Conservation (phyloP, 2,329 filamentous ascomycete species). For the Pseudocercospora musae region DNA sequence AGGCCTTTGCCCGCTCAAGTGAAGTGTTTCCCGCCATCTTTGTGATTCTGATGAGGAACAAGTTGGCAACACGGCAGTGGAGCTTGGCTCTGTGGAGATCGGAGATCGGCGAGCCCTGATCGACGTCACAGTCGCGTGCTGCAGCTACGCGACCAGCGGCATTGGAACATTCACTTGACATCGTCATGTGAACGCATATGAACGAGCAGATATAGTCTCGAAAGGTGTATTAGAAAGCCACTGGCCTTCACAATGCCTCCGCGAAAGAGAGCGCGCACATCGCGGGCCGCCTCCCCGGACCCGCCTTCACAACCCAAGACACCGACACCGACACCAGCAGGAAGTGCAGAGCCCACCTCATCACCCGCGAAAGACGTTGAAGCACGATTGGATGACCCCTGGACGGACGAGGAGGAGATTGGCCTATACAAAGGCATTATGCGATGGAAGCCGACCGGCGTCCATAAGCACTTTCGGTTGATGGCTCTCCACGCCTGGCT, state of each 20-base stretch:
- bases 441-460: slow-evolving; percentile 92
- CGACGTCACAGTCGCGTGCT: not conserved
- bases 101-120: not conserved
- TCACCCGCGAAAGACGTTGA: slow-evolving; percentile 42
- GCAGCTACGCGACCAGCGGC: not conserved
- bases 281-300: slow-evolving; percentile 54
- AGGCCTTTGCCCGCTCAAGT: not conserved
- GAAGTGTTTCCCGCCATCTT: slow-evolving; percentile 1
- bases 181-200: not conserved
- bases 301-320: slow-evolving; percentile 45
- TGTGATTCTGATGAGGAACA: not conserved
- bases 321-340: slow-evolving; percentile 33
- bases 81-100: not conserved
- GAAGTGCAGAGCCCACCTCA: slow-evolving; percentile 28
- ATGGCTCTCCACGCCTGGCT: slow-evolving; percentile 61
- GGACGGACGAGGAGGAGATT: slow-evolving; percentile 94
- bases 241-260: slow-evolving; percentile 57
- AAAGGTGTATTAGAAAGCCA: not conserved
- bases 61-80: slow-evolving; percentile 1
- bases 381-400: slow-evolving; percentile 64
- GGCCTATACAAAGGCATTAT: slow-evolving; percentile 91
- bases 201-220: not conserved
- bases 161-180: not conserved
- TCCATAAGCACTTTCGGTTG: slow-evolving; percentile 94
- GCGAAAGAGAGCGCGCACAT: slow-evolving; percentile 62